Percentiles rank a stretch among this genome's conserved stretches.
Conservation (phyloP, 1,139 yeast genomes). For the Scheffersomyces illinoinensis region DNA sequence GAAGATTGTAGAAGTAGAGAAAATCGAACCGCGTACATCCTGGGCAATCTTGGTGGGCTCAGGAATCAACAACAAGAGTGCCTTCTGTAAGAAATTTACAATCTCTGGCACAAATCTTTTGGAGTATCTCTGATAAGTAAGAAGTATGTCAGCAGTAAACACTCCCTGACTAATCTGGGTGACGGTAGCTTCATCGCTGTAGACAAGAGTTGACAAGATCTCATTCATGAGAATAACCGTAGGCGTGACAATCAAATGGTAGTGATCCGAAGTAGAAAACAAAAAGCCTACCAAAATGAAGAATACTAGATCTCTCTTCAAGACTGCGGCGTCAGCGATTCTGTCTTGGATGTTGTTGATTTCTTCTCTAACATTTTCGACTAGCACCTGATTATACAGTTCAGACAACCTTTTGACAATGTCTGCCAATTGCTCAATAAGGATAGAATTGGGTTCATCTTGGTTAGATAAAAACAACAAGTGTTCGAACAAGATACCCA, state of each 20-base stretch:
- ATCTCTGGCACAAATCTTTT: constrained; percentile 85
- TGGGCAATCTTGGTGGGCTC: constrained; percentile 29
- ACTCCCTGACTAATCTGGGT: constrained; percentile 49
- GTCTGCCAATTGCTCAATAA: constrained; percentile 45
- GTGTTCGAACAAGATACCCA: constrained; percentile 65
- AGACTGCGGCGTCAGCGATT: constrained; percentile 23
- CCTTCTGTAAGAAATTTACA: constrained; percentile 55
- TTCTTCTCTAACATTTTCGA: constrained; percentile 41
- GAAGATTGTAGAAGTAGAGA: constrained; percentile 7
- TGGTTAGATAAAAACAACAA: constrained; percentile 51
- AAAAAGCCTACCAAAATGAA: constrained; percentile 72
- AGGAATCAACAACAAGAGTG: constrained; percentile 49
- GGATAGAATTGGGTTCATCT: constrained; percentile 10
- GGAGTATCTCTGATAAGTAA: constrained; percentile 76
- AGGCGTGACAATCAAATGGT: constrained; percentile 89
- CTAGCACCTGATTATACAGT: constrained; percentile 62
- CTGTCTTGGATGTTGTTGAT: constrained; percentile 50
- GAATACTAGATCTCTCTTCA: constrained; percentile 61
- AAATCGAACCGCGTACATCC: constrained; percentile 15
- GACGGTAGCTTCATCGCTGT: constrained; percentile 46
- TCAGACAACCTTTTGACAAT: constrained; percentile 64
- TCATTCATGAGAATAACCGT: constrained; percentile 73
- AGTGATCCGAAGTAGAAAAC: constrained; percentile 94
- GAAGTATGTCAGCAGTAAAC: constrained; percentile 61
- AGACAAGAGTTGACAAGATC: constrained; percentile 40